Evolutionary conservation across 306 rosid genomes (phyloP).

Genomic region (Purshia tridentata): DNA sequence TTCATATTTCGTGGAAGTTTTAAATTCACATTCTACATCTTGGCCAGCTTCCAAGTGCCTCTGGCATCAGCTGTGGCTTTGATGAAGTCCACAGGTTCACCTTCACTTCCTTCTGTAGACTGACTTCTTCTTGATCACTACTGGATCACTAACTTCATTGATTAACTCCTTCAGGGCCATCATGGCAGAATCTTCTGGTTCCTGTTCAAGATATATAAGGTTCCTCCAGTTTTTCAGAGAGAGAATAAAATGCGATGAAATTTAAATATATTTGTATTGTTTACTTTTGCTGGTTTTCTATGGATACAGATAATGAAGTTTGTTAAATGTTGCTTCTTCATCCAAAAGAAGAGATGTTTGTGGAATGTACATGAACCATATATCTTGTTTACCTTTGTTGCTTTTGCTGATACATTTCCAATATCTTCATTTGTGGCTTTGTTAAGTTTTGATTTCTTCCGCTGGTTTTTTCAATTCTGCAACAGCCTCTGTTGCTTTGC

Average conservation of each 20-base stretch:
- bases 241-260: neutral
- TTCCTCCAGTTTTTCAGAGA: neutral
- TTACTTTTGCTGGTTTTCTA: neutral
- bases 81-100: slow-evolving; percentile 1
- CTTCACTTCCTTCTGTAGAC: slow-evolving; percentile 20
- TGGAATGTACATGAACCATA: neutral
- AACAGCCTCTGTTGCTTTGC: neutral
- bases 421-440: neutral
- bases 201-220: slow-evolving; percentile 15
- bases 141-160: slow-evolving; percentile 17
- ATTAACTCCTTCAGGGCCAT: slow-evolving; percentile 26
- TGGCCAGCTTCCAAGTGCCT: neutral
- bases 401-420: neutral
- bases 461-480: neutral
- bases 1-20: neutral
- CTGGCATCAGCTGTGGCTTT: neutral
- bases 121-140: slow-evolving; percentile 10
- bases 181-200: slow-evolving; percentile 2
- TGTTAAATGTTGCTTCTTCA: neutral
- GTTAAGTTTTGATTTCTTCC: neutral
- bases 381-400: slow-evolving; percentile 15
- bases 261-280: neutral
- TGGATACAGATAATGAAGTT: neutral
- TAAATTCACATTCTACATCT: slow-evolving; percentile 10
- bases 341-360: neutral